Percentiles rank a stretch among this genome's conserved stretches.
phyloP scores from a whole-genome alignment of 2,329 filamentous ascomycete genomes.

The Hysterium pulicare region DNA sequence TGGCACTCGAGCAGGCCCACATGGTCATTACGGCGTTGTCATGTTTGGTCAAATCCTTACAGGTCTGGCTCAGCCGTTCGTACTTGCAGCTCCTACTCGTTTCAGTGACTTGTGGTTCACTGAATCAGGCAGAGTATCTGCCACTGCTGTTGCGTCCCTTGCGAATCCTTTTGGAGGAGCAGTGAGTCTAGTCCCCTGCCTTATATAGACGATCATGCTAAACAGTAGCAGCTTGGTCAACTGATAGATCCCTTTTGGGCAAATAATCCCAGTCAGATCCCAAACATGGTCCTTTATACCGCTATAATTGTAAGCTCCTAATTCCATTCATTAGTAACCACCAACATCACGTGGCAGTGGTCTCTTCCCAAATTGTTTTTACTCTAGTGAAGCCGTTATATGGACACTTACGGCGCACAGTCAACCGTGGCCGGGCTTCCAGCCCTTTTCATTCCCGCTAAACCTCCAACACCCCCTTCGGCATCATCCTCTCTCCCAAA shows the following conservation, averaged over 20 bases:
- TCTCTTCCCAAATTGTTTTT: too few species aligned
- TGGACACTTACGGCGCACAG: slow-evolving; percentile 32
- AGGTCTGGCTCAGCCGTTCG: slow-evolving; percentile 87
- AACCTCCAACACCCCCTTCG: slow-evolving; percentile 73
- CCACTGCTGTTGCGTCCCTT: slow-evolving; percentile 79
- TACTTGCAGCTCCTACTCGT: slow-evolving; percentile 80
- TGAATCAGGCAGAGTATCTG: slow-evolving; percentile 74
- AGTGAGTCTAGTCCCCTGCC: slow-evolving; percentile 39
- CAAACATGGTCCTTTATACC: slow-evolving; percentile 79
- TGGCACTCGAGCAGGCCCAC: slow-evolving; percentile 55
- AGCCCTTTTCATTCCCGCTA: slow-evolving; percentile 74
- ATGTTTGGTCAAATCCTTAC: slow-evolving; percentile 92
- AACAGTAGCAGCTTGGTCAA: slow-evolving; percentile 57
- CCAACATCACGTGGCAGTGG: neutral
- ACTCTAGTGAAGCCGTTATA: neutral
- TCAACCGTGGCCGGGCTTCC: slow-evolving; percentile 66
- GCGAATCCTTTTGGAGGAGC: slow-evolving; percentile 90
- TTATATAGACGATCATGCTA: neutral
- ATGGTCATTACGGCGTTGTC: slow-evolving; percentile 70
- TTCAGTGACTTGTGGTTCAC: slow-evolving; percentile 97
- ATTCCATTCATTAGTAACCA: neutral
- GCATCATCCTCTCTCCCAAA: slow-evolving; percentile 58
- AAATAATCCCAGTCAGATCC: slow-evolving; percentile 60
- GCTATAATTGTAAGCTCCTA: slow-evolving; percentile 69
- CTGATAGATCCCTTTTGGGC: slow-evolving; percentile 80